Evolutionary conservation across 1,284 basidiomycete genomes (phyloP).

Genomic region (Cryptococcus sp.): DNA sequence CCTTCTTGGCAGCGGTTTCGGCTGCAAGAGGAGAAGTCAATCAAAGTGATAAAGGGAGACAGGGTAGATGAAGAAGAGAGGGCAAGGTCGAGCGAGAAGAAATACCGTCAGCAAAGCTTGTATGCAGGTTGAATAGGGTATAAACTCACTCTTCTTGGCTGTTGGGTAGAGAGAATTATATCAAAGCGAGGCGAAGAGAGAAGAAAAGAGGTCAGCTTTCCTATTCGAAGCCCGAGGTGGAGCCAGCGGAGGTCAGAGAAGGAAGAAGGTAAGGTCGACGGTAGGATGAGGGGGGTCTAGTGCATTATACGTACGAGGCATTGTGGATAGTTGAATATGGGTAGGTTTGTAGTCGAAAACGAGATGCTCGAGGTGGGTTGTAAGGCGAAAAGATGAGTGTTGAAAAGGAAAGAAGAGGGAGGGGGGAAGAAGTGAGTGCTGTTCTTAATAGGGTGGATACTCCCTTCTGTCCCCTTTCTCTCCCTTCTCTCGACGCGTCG

Average conservation of each 20-base stretch:
- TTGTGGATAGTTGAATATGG: conserved; percentile 19
- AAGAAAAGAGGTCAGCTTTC: conserved; percentile 9
- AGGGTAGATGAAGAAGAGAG: background rate
- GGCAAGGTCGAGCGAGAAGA: background rate
- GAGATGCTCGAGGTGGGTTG: conserved; percentile 5
- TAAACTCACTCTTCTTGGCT: conserved; percentile 38
- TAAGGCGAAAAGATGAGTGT: conserved; percentile 5
- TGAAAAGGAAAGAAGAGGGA: background rate
- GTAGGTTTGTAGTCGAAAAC: background rate
- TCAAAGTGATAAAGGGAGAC: background rate
- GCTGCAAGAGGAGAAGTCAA: conserved; percentile 10
- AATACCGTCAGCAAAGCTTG: conserved; percentile 7
- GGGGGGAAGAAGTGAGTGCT: background rate
- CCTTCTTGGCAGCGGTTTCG: conserved; percentile 19
- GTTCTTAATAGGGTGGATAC: background rate
- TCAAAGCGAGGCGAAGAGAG: conserved; percentile 1
- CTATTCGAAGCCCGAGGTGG: background rate
- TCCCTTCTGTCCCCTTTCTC: too few species aligned
- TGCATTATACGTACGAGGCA: conserved; percentile 37
- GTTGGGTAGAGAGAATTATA: background rate
- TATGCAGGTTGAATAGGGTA: background rate
- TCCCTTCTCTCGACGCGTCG: too few species aligned
- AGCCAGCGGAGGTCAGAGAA: background rate
- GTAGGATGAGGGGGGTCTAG: background rate
- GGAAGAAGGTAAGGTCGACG: background rate